phyloP scores from a whole-genome alignment of 179 eudicot species.

The Beta macrorhiza region DNA sequence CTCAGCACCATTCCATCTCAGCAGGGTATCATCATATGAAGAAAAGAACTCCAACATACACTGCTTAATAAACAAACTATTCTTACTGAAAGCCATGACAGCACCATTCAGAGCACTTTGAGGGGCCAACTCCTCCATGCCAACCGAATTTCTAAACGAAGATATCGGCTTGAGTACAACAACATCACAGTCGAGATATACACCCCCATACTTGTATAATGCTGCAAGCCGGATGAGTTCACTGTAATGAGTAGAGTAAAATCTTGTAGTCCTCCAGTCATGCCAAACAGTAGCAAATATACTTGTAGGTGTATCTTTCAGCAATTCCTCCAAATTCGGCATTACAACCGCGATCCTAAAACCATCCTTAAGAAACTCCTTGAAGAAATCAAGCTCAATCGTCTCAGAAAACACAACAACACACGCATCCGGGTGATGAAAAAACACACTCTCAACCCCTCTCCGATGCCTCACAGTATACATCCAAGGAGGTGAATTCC shows the following conservation, averaged over 20 bases:
- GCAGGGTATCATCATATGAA: slow-evolving; percentile 70
- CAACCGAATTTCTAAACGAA: slow-evolving; percentile 62
- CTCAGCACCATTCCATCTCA: slow-evolving; percentile 93
- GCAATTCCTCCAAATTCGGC: slow-evolving; percentile 89
- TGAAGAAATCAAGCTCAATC: slow-evolving; percentile 77
- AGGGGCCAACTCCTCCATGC: slow-evolving; percentile 51
- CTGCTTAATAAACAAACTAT: slow-evolving; percentile 70
- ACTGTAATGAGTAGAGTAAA: slow-evolving; percentile 77
- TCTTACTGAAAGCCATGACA: slow-evolving; percentile 78
- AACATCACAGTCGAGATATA: slow-evolving; percentile 79
- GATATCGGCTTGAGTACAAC: slow-evolving; percentile 58
- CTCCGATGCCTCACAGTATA: slow-evolving; percentile 77
- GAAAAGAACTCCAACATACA: slow-evolving; percentile 84
- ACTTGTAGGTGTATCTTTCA: slow-evolving; percentile 77
- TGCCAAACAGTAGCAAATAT: slow-evolving; percentile 84
- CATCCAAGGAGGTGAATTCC: slow-evolving; percentile 94
- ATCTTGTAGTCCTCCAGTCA: slow-evolving; percentile 73
- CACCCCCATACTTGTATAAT: slow-evolving; percentile 91
- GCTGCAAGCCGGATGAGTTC: slow-evolving; percentile 89
- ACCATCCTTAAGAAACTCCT: slow-evolving; percentile 62
- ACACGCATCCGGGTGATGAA: slow-evolving; percentile 71
- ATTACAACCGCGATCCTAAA: slow-evolving; percentile 80
- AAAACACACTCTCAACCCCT: slow-evolving; percentile 76
- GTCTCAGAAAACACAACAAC: slow-evolving; percentile 89
- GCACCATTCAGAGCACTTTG: slow-evolving; percentile 80